phyloP scores from a whole-genome alignment of 495 filamentous ascomycete species.

The Aspergillus incahuasiensis region DNA sequence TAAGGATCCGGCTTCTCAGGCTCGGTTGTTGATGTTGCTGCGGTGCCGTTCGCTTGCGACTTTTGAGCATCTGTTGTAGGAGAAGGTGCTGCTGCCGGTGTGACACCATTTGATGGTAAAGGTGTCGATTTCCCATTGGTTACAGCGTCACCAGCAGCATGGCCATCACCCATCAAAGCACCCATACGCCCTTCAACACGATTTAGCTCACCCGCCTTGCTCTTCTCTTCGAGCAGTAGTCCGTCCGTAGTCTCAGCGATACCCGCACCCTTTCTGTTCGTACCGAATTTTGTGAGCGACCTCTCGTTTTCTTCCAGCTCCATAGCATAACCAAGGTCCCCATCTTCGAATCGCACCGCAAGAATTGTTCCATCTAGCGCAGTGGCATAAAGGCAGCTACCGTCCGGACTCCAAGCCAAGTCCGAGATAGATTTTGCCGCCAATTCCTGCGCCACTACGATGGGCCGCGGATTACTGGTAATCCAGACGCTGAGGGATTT shows the following conservation, averaged over 20 bases:
- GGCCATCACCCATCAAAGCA: conserved; percentile 85
- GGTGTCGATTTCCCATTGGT: conserved; percentile 40
- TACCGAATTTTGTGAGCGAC: conserved; percentile 86
- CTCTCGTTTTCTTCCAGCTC: conserved; percentile 84
- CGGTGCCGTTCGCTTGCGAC: conserved; percentile 37
- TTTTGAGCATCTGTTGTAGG: conserved; percentile 35
- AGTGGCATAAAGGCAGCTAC: conserved; percentile 76
- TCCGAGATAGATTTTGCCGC: conserved; percentile 88
- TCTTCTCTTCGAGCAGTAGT: conserved; percentile 80
- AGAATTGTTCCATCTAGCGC: conserved; percentile 86
- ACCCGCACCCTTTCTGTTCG: conserved; percentile 75
- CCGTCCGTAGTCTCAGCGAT: conserved; percentile 87
- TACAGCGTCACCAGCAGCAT: conserved; percentile 25
- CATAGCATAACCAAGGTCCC: conserved; percentile 70
- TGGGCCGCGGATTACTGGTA: conserved; percentile 83
- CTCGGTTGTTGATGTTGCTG: conserved; percentile 37
- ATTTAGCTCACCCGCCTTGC: conserved; percentile 82
- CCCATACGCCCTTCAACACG: conserved; percentile 94
- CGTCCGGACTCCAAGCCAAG: conserved; percentile 91
- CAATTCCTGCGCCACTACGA: conserved; percentile 83
- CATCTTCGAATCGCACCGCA: conserved; percentile 64
- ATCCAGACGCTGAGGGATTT: conserved; percentile 96
- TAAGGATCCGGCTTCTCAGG: conserved; percentile 56
- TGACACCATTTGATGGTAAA: conserved; percentile 38
- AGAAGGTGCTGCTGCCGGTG: conserved; percentile 34